Conservation (phyloP, 179 eudicot genomes). For the Silene noctiflora region DNA sequence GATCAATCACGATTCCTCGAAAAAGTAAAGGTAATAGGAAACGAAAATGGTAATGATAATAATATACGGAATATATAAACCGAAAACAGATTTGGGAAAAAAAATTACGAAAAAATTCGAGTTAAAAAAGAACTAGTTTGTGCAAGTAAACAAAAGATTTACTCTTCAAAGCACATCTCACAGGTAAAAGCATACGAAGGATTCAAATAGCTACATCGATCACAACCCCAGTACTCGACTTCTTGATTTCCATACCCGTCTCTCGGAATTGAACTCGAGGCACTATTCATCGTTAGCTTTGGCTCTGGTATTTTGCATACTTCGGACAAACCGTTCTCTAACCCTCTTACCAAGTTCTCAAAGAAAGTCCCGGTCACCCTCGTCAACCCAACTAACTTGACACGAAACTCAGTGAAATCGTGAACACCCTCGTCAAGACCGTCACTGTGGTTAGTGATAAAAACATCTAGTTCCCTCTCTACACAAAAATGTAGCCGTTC, state of each 20-base stretch:
- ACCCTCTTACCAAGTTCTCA: slow-evolving; percentile 54
- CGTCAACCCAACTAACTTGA: neutral
- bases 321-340: slow-evolving; percentile 49
- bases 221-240: slow-evolving; percentile 1
- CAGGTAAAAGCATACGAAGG: neutral
- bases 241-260: neutral
- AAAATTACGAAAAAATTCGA: neutral
- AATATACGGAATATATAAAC: neutral
- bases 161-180: neutral
- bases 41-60: no score
- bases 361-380: slow-evolving; percentile 4
- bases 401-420: neutral
- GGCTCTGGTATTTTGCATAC: neutral
- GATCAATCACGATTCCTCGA: no score
- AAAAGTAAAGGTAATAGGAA: no score
- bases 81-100: neutral
- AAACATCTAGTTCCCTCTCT: slow-evolving; percentile 29
- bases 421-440: no score
- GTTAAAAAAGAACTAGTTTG: neutral
- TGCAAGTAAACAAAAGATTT: neutral
- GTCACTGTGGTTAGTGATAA: neutral
- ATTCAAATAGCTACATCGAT: slow-evolving; percentile 8
- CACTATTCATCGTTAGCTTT: neutral
- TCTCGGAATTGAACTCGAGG: neutral
- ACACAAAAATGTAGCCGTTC: slow-evolving; percentile 43